These are phyloP conservation scores for Coccomyxa sp. DNA, from an alignment of 139 green algal genomes.

Conservation along the genomic window DNA sequence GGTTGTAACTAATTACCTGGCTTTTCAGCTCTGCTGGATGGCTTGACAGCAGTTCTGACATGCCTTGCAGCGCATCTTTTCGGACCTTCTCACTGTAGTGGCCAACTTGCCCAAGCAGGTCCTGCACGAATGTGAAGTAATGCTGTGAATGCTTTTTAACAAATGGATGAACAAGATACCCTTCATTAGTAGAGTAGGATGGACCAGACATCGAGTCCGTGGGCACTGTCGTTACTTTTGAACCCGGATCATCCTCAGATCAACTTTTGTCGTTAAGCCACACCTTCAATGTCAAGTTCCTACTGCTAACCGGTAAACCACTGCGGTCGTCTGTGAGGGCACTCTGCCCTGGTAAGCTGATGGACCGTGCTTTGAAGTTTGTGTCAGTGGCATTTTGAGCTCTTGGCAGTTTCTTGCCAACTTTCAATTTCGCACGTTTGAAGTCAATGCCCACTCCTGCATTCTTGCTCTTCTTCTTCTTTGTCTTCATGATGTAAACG, in stretches of 20 bases:
- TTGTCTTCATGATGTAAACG: not conserved
- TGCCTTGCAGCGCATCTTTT: slow-evolving; percentile 54
- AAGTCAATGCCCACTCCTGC: slow-evolving; percentile 84
- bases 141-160: not conserved
- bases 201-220: no score
- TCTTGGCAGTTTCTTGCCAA: slow-evolving; percentile 72
- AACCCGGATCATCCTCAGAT: not conserved
- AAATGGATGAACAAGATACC: not conserved
- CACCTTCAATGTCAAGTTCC: slow-evolving; percentile 79
- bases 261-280: not conserved
- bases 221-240: no score
- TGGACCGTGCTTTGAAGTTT: slow-evolving; percentile 51
- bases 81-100: slow-evolving; percentile 78
- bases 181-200: no score
- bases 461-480: slow-evolving; percentile 52
- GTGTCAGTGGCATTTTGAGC: slow-evolving; percentile 80
- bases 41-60: slow-evolving; percentile 58
- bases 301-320: slow-evolving; percentile 56
- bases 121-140: slow-evolving; percentile 34
- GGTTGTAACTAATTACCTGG: not conserved
- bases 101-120: slow-evolving; percentile 65
- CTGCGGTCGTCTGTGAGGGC: slow-evolving; percentile 49
- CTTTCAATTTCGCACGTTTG: slow-evolving; percentile 72
- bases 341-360: slow-evolving; percentile 68
- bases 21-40: slow-evolving; percentile 50